Evolutionary conservation across 2,329 filamentous ascomycete genomes (phyloP).

Genomic region (Ustilaginoidea virens): DNA sequence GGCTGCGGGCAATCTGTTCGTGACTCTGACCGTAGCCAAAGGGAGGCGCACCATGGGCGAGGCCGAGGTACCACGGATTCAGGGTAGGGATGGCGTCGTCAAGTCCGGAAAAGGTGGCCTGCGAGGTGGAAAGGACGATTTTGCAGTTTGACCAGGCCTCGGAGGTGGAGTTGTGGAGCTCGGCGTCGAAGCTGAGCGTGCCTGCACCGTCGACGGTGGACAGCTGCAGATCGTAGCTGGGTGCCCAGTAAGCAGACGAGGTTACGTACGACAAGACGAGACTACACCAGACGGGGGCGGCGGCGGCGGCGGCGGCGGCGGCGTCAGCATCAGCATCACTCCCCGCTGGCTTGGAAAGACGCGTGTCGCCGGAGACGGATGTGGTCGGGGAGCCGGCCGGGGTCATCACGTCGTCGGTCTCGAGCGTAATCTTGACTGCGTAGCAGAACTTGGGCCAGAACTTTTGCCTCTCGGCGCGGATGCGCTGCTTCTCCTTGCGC

Average conservation of each 20-base stretch:
- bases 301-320: constrained; percentile 4
- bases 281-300: constrained; percentile 18
- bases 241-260: constrained; percentile 39
- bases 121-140: constrained; percentile 46
- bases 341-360: constrained; percentile 20
- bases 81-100: constrained; percentile 39
- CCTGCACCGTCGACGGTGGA: constrained; percentile 37
- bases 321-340: constrained; percentile 7
- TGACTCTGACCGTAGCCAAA: constrained; percentile 8
- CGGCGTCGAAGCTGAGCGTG: constrained; percentile 43
- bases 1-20: constrained; percentile 19
- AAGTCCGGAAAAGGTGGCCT: constrained; percentile 40
- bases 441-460: constrained; percentile 36
- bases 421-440: constrained; percentile 31
- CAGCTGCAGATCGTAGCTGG: constrained; percentile 47
- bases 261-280: constrained; percentile 46
- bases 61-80: constrained; percentile 38
- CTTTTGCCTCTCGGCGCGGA: constrained; percentile 25
- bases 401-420: constrained; percentile 24
- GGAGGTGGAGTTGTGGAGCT: constrained; percentile 44
- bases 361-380: constrained; percentile 37
- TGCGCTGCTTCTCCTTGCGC: constrained; percentile 25
- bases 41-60: constrained; percentile 15
- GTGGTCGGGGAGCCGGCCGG: constrained; percentile 30
- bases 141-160: constrained; percentile 48